Evolutionary conservation across 2,329 filamentous ascomycete genomes (phyloP), one percentile per base, ranked within the genome.

Genomic region (Thielaviopsis musarum): DNA sequence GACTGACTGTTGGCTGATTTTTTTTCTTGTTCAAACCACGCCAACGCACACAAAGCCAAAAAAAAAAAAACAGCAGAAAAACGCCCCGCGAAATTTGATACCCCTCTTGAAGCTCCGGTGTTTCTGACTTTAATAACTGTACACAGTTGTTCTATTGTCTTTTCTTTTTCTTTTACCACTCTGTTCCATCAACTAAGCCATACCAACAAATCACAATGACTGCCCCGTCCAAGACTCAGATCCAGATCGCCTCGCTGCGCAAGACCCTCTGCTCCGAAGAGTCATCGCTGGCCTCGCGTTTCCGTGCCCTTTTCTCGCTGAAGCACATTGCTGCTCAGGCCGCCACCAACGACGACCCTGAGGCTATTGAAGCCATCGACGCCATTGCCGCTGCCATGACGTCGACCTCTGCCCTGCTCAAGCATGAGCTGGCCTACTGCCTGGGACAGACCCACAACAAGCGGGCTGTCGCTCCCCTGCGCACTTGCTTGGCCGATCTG

Each of bases 381-480:
- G 91, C 93, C 51, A 98, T 98, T 66, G 90, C 91, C 2, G 89
- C 90, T 7, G 91, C 78, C 1, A 93, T 98, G 66, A 67, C 76
- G 0, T 95, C 91, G 2, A 84, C 87, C 0, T 97, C 91, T 4
- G 91, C 89, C 2, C 78, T 97, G 9, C 77, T 97, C 54, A 97
- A 97, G 75, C 93, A 98, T 71, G 93, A 98, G 70, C 79, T 98
- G 55, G 93, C 93, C 26, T 98, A 98, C 74, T 98, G 93, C 69
- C 80, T 98, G 2, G 93, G 93, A 7, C 93, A 98, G 73, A 91
- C 88, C 1, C 83, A 83, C 61, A 89, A 95, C 68, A 72, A 78
- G 56, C 83, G 83, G 53, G 87, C 91, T 0, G 80, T 90, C 10
- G 78, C 84, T 10, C 85, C 83, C 63, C 76, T 98, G 65, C 80